Evolutionary conservation across 2,329 filamentous ascomycete genomes (phyloP).

Genomic region (Nigrospora osmanthi): DNA sequence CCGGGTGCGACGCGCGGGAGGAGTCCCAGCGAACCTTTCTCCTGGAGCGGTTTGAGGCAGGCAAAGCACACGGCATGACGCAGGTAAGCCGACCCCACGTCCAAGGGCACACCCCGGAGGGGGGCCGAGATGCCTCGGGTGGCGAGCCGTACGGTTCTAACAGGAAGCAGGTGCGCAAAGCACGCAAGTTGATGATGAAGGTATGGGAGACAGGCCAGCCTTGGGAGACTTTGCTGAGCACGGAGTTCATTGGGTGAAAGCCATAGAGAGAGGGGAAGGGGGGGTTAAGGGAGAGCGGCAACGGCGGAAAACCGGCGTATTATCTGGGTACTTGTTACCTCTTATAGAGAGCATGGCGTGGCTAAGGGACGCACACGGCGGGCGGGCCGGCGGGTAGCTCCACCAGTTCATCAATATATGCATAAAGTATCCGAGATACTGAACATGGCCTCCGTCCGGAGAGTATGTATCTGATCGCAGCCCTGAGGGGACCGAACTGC

Average conservation of each 20-base stretch:
- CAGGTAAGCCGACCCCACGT: slow-evolving; percentile 43
- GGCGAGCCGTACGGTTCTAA: slow-evolving; percentile 6
- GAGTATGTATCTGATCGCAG: too few relatives aligned
- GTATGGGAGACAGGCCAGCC: slow-evolving; percentile 61
- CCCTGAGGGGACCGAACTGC: too few relatives aligned
- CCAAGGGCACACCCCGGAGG: background rate
- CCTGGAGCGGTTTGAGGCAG: slow-evolving; percentile 54
- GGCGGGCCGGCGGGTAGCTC: too few relatives aligned
- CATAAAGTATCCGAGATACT: too few relatives aligned
- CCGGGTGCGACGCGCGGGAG: slow-evolving; percentile 64
- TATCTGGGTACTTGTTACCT: too few relatives aligned
- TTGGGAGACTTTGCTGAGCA: slow-evolving; percentile 60
- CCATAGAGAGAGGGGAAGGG: background rate
- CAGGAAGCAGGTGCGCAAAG: slow-evolving; percentile 42
- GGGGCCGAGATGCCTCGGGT: background rate
- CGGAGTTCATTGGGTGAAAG: slow-evolving; percentile 59
- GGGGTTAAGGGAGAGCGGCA: background rate
- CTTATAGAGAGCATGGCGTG: too few relatives aligned
- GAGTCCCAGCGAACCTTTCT: slow-evolving; percentile 49
- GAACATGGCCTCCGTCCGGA: too few relatives aligned
- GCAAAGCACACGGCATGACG: slow-evolving; percentile 69
- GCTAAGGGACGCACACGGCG: too few relatives aligned
- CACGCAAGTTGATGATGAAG: slow-evolving; percentile 57
- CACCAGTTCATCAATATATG: too few relatives aligned
- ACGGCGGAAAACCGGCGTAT: too few relatives aligned